Evolutionary conservation across 2,329 filamentous ascomycete genomes (phyloP), one percentile per base, ranked within the genome.

Genomic region (Chaetothyriales sp.): DNA sequence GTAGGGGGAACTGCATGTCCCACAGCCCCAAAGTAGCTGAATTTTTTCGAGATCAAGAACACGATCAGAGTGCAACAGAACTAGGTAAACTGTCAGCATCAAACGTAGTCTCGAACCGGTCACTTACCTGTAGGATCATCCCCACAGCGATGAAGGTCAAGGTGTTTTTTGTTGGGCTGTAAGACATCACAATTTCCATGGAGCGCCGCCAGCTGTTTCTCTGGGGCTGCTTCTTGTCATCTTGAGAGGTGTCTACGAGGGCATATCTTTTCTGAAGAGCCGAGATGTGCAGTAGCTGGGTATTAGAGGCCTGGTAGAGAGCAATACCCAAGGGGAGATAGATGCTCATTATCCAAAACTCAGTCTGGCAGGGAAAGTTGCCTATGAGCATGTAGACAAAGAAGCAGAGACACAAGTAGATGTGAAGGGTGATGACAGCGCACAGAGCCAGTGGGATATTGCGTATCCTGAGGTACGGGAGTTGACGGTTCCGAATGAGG

Each of bases 261-360:
- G 51, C 50, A 44, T 55, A 61, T 50, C 51, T 53, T 47, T 67
- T 69, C 63, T 82, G 80, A 22, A 73, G 69, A 56, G 72, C 73
- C 48, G 78, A 78, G 51, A 81, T 70, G 56, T 80, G 69, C 18
- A 81, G 71, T 50, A 83, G 78, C 51, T 78, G 77, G 59, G 71
- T 75, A 62, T 82, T 82, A 54, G 77, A 76, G 19, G 78, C 80
- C 61, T 84, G 80, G 61, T 83, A 83, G 4, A 85, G 66, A 6
- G 78, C 80, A 51, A 85, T 78, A 20, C 81, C 81, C 47, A 80
- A 74, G 9, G 81, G 81, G 2, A 84, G 68, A 63, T 78, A 81
- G 51, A 80, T 70, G 55, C 77, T 75, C 81, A 85, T 85, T 64
- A 82, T 73, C 78, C 80, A 85, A 63, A 73, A 85, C 64, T 82